phyloP scores from a whole-genome alignment of 345 rosid genomes.

The Durio zibethinus region DNA sequence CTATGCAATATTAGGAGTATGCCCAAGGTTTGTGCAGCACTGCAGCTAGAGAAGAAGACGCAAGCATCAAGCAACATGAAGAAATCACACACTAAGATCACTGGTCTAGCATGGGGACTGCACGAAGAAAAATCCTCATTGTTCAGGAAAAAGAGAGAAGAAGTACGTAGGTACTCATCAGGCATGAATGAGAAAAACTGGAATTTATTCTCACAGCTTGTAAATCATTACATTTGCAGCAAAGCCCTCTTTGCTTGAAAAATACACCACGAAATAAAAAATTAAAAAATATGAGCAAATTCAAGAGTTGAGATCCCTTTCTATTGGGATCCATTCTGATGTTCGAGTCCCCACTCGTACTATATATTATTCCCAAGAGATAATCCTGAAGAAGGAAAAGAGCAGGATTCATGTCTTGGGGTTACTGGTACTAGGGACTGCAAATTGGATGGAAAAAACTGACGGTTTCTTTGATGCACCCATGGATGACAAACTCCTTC shows the following conservation, averaged over 20 bases:
- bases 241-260: slow-evolving; percentile 14
- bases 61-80: background rate
- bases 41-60: no score
- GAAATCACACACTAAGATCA: background rate
- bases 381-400: background rate
- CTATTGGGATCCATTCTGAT: slow-evolving; percentile 12
- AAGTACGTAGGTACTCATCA: background rate
- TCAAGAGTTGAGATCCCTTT: background rate
- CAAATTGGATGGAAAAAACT: background rate
- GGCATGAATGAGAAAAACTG: background rate
- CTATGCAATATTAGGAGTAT: no score
- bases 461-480: slow-evolving; percentile 13
- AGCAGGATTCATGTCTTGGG: slow-evolving; percentile 9
- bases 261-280: background rate
- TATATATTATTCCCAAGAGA: background rate
- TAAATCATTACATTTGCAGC: background rate
- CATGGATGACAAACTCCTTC: background rate
- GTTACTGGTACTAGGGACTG: background rate
- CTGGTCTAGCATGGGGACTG: background rate
- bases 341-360: background rate
- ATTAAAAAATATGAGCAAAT: background rate
- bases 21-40: no score
- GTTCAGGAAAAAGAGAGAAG: background rate
- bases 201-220: background rate
- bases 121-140: background rate